phyloP scores from a whole-genome alignment of 345 rosid genomes.

The Populus simonii region DNA sequence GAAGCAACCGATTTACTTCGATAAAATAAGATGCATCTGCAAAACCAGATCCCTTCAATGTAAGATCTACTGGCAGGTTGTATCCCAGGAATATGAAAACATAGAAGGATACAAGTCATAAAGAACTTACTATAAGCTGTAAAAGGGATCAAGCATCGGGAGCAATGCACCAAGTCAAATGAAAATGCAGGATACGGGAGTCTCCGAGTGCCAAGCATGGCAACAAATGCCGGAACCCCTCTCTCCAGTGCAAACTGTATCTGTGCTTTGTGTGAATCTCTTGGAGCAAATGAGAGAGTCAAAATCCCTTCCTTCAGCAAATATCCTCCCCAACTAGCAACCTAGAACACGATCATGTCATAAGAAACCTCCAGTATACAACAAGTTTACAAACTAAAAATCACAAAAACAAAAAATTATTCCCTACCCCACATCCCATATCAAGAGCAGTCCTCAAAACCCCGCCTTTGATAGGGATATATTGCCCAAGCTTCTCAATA shows the following conservation, averaged over 20 bases:
- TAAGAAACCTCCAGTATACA: constrained; percentile 1
- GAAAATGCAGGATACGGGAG: constrained; percentile 92
- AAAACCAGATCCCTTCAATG: constrained; percentile 23
- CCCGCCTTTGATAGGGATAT: constrained; percentile 69
- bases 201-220: constrained; percentile 98
- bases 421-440: constrained; percentile 96
- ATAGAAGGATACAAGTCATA: background rate
- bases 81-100: constrained; percentile 5
- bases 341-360: constrained; percentile 41
- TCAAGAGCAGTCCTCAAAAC: constrained; percentile 91
- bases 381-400: background rate
- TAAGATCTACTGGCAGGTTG: constrained; percentile 20
- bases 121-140: constrained; percentile 89
- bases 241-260: constrained; percentile 95
- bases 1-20: constrained; percentile 86
- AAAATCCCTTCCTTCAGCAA: constrained; percentile 67
- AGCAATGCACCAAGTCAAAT: constrained; percentile 87
- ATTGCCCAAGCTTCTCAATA: constrained; percentile 79
- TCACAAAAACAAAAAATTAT: background rate
- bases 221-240: constrained; percentile 96
- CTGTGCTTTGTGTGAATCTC: constrained; percentile 97
- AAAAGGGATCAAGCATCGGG: constrained; percentile 88
- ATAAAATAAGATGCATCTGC: constrained; percentile 91
- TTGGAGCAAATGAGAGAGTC: constrained; percentile 85
- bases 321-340: constrained; percentile 96